These are phyloP conservation scores for Tausonia pullulans DNA, from an alignment of 1,284 basidiomycete species.

Conservation along the genomic window DNA sequence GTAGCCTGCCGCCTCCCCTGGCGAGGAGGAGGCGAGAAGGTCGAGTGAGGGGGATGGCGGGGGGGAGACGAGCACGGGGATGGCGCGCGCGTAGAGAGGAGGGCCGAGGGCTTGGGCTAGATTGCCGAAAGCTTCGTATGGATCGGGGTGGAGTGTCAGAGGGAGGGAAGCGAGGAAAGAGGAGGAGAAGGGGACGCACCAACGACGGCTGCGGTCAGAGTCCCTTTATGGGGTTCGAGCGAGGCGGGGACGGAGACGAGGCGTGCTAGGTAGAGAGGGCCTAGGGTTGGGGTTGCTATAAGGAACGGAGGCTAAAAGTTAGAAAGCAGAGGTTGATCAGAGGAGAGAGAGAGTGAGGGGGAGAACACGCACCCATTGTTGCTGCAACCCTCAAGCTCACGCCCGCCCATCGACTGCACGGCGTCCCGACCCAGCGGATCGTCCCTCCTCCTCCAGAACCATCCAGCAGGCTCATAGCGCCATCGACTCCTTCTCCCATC, in stretches of 20 bases:
- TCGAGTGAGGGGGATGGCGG: neutral
- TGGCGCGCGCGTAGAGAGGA: constrained; percentile 1
- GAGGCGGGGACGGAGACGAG: constrained; percentile 2
- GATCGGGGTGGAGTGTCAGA: neutral
- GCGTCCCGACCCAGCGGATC: neutral
- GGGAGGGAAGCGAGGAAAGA: neutral
- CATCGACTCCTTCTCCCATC: neutral
- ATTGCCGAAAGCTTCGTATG: constrained; percentile 8
- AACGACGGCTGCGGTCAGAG: constrained; percentile 11
- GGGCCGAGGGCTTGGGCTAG: constrained; percentile 9
- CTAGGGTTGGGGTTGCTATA: constrained; percentile 10
- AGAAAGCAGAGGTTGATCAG: neutral
- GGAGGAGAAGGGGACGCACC: neutral
- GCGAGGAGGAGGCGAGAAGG: neutral
- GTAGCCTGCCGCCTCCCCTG: neutral
- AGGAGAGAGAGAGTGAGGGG: neutral
- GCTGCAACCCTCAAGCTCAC: constrained; percentile 1
- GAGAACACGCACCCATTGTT: constrained; percentile 9
- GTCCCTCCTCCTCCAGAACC: neutral
- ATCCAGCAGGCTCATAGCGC: neutral
- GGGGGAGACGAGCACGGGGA: neutral
- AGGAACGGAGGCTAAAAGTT: neutral
- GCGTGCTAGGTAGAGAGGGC: constrained; percentile 10
- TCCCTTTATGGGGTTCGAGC: constrained; percentile 1
- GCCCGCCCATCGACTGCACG: neutral